Evolutionary conservation across 1,139 yeast genomes (phyloP).

Genomic region (Pichia sp.): DNA sequence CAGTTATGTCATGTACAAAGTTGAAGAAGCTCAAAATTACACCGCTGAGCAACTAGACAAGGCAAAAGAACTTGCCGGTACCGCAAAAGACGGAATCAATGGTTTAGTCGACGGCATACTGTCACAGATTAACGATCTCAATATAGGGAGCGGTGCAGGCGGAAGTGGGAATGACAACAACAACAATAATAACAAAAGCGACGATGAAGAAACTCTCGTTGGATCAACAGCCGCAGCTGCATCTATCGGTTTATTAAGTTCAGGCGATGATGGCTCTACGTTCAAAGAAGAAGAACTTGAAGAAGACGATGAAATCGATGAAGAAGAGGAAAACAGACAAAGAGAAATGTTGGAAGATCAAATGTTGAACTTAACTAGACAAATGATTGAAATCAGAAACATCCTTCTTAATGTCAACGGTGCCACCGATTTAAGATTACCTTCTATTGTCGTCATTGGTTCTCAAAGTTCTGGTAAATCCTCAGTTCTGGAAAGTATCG

Average conservation of each 20-base stretch:
- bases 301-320: slow-evolving; percentile 41
- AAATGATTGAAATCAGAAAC: slow-evolving; percentile 94
- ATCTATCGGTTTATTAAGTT: slow-evolving; percentile 12
- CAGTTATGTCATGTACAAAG: slow-evolving; percentile 85
- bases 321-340: slow-evolving; percentile 34
- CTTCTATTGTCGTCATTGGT: slow-evolving; percentile 95
- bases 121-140: slow-evolving; percentile 26
- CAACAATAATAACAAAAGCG: slow-evolving; percentile 24
- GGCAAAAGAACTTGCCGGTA: slow-evolving; percentile 53
- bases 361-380: slow-evolving; percentile 84
- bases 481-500: slow-evolving; percentile 90
- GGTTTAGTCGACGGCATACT: slow-evolving; percentile 36
- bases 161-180: slow-evolving; percentile 26
- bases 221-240: slow-evolving; percentile 21
- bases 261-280: slow-evolving; percentile 1
- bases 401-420: slow-evolving; percentile 72
- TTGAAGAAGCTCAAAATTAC: slow-evolving; percentile 77
- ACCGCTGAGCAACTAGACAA: slow-evolving; percentile 65
- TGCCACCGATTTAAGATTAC: slow-evolving; percentile 74
- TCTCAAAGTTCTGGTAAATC: slow-evolving; percentile 98
- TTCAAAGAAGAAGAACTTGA: slow-evolving; percentile 11
- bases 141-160: slow-evolving; percentile 32
- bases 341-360: slow-evolving; percentile 63
- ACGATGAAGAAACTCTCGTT: slow-evolving; percentile 8
- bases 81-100: slow-evolving; percentile 44